Evolutionary conservation across 495 filamentous ascomycete species (phyloP).

Genomic region (Friedmanniomyces endolithicus): DNA sequence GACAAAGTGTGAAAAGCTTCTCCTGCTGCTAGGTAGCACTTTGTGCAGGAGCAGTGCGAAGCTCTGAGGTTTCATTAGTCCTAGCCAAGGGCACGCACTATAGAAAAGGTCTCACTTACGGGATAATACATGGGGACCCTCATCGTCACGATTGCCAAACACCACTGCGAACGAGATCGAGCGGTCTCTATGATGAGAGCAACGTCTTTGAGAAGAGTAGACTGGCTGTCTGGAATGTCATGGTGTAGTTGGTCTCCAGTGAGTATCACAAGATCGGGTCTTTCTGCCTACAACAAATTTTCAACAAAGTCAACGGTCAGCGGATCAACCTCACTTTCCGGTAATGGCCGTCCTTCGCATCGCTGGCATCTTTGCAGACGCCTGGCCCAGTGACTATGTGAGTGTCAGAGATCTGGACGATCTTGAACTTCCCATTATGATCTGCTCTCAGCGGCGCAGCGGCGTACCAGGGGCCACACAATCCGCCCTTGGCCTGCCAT

Average conservation of each 20-base stretch:
- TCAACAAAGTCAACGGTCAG: slow-evolving; percentile 79
- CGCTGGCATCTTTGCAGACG: slow-evolving; percentile 52
- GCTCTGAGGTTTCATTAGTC: too few relatives aligned
- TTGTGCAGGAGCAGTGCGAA: too few relatives aligned
- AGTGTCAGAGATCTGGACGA: slow-evolving; percentile 83
- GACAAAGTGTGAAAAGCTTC: too few relatives aligned
- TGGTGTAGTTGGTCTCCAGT: slow-evolving; percentile 90
- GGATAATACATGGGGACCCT: too few relatives aligned
- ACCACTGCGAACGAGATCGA: too few relatives aligned
- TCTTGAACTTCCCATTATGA: slow-evolving; percentile 83
- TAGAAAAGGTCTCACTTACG: too few relatives aligned
- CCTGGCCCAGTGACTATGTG: slow-evolving; percentile 83
- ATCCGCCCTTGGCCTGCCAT: neutral
- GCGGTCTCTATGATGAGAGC: neutral
- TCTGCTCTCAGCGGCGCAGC: slow-evolving; percentile 54
- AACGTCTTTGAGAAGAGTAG: slow-evolving; percentile 36
- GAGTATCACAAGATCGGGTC: slow-evolving; percentile 76
- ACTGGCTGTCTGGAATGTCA: slow-evolving; percentile 66
- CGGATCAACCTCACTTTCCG: slow-evolving; percentile 76
- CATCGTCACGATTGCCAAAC: too few relatives aligned
- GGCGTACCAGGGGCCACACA: neutral
- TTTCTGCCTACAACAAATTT: slow-evolving; percentile 71
- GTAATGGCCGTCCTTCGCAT: slow-evolving; percentile 17
- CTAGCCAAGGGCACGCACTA: too few relatives aligned
- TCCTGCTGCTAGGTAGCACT: too few relatives aligned